A percentile compares a stretch with the other conserved stretches of the same genome.
Conservation (phyloP, 2,329 filamentous ascomycete species). For the Claviceps cyperi region DNA sequence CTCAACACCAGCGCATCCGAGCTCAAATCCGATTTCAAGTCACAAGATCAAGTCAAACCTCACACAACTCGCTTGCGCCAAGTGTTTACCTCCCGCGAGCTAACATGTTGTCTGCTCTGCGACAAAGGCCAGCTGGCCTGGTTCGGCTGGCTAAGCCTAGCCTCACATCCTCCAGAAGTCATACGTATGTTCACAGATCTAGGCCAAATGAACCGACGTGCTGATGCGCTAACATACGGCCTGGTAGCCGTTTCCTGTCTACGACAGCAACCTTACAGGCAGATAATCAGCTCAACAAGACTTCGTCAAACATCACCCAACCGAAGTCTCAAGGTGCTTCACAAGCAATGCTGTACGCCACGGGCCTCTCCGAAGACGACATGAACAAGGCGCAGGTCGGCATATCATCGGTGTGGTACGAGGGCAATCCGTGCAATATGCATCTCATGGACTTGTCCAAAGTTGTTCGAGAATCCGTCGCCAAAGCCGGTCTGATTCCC, state of each 20-base stretch:
- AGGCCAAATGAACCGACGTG: no score
- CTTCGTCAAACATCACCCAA: conserved; percentile 78
- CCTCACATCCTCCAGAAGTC: conserved; percentile 6
- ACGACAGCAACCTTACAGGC: conserved; percentile 32
- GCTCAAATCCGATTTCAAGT: background rate
- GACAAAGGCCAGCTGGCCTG: conserved; percentile 7
- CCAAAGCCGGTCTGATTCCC: conserved; percentile 64
- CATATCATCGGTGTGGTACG: conserved; percentile 96
- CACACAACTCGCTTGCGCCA: background rate
- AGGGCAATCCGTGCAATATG: conserved; percentile 99
- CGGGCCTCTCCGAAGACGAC: conserved; percentile 70
- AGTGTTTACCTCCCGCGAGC: background rate
- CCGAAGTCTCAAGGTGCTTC: conserved; percentile 97
- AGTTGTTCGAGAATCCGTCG: conserved; percentile 48
- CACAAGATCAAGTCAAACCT: background rate
- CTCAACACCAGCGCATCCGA: background rate
- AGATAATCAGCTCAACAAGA: conserved; percentile 59
- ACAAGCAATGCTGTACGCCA: conserved; percentile 97
- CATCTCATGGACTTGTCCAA: conserved; percentile 83
- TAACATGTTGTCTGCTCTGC: conserved; percentile 11
- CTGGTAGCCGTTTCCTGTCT: conserved; percentile 34
- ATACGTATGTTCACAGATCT: conserved; percentile 7
- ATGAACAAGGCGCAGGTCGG: conserved; percentile 96
- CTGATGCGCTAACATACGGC: background rate
- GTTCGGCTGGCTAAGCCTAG: conserved; percentile 7